Conservation (phyloP, 257 asterid species). For the Scutellaria barbata region DNA sequence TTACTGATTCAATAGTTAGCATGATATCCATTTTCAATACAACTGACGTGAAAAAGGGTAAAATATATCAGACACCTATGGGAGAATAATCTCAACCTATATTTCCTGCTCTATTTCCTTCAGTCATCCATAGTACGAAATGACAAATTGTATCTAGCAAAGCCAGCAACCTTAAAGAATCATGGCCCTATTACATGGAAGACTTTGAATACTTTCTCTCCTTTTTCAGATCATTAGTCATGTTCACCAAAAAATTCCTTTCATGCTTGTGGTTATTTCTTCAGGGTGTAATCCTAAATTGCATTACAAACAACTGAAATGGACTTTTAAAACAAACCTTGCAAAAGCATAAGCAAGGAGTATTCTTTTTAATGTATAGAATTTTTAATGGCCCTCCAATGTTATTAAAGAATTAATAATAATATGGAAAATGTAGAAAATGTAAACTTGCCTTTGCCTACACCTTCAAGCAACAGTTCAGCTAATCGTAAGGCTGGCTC, state of each 20-base stretch:
- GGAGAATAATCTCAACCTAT: no score
- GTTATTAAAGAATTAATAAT: background rate
- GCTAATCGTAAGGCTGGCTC: conserved; percentile 94
- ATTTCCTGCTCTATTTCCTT: no score
- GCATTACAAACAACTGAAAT: conserved; percentile 12
- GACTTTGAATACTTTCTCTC: conserved; percentile 6
- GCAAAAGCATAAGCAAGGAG: conserved; percentile 1
- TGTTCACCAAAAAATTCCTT: conserved; percentile 25
- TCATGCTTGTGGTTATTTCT: conserved; percentile 19
- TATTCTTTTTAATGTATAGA: background rate
- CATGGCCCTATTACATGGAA: background rate
- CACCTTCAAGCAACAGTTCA: conserved; percentile 87
- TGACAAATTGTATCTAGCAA: background rate
- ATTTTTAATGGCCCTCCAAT: background rate
- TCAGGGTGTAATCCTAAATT: conserved; percentile 12
- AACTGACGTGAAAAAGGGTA: no score
- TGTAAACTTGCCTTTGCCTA: conserved; percentile 75
- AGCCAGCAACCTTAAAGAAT: conserved; percentile 12
- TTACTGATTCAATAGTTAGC: background rate
- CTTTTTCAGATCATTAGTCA: conserved; percentile 11
- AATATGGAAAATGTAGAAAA: background rate
- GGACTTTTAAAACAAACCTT: conserved; percentile 18
- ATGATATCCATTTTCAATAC: background rate
- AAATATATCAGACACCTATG: no score
- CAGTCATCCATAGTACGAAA: no score